These are phyloP conservation scores for Mycena sanguinolenta DNA, from an alignment of 768 basidiomycete genomes.

Conservation along the genomic window DNA sequence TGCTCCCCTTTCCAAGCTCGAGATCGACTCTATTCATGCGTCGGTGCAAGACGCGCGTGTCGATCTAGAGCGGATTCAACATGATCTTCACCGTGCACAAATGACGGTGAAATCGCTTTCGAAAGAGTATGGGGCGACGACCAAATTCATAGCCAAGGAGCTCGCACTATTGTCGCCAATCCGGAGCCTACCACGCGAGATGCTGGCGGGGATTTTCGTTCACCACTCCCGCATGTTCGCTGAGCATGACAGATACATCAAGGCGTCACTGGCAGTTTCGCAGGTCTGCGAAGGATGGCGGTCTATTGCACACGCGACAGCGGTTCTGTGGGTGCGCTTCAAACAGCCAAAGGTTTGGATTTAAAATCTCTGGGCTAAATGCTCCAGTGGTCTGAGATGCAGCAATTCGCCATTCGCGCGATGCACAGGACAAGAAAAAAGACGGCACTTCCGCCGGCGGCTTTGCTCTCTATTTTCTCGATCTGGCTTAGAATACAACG, in stretches of 20 bases:
- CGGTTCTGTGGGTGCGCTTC: conserved; percentile 16
- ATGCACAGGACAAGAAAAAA: no score
- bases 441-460: no score
- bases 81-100: conserved; percentile 7
- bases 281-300: conserved; percentile 16
- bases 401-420: no score
- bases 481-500: no score
- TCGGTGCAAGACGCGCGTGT: neutral
- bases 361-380: no score
- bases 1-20: conserved; percentile 14
- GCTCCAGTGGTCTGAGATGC: no score
- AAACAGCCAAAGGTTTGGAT: no score
- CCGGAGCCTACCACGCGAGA: conserved; percentile 9
- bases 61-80: neutral
- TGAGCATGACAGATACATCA: neutral
- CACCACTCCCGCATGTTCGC: neutral
- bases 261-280: conserved; percentile 11
- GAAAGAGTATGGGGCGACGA: neutral
- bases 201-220: conserved; percentile 5
- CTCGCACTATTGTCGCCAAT: conserved; percentile 21
- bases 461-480: no score
- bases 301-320: conserved; percentile 3
- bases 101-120: neutral
- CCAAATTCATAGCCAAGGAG: conserved; percentile 8
- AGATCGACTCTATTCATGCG: conserved; percentile 14